Evolutionary conservation across 2,329 filamentous ascomycete species (phyloP).

Genomic region (Phoma sp.): DNA sequence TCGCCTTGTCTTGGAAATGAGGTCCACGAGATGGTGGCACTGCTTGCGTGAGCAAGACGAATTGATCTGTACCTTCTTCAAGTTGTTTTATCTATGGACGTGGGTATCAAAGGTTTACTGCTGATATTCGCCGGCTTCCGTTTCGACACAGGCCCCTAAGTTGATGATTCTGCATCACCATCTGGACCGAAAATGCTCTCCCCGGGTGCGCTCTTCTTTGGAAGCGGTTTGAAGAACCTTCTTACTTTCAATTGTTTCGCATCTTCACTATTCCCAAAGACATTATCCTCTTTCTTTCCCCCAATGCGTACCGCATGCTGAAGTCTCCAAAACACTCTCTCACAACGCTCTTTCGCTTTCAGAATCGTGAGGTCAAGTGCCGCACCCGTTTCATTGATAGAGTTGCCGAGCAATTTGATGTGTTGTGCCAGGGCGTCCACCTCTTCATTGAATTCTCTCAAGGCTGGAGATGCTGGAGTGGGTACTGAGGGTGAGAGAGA

Average conservation of each 20-base stretch:
- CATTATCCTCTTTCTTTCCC: constrained; percentile 47
- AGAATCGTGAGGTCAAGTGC: constrained; percentile 61
- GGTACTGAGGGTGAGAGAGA: constrained; percentile 22
- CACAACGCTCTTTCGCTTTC: constrained; percentile 77
- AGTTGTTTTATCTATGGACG: too few relatives aligned
- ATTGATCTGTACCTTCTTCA: not conserved
- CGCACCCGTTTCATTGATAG: constrained; percentile 77
- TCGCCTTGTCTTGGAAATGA: not conserved
- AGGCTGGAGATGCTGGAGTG: constrained; percentile 35
- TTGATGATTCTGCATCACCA: not conserved
- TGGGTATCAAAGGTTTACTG: too few relatives aligned
- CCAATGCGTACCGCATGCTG: constrained; percentile 72
- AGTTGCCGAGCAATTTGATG: constrained; percentile 56
- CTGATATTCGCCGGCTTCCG: too few relatives aligned
- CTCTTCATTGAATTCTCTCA: constrained; percentile 68
- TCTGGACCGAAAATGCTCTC: constrained; percentile 25
- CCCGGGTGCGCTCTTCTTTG: constrained; percentile 5
- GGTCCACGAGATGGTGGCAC: not conserved
- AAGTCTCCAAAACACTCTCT: constrained; percentile 76
- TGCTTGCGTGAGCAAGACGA: too few relatives aligned
- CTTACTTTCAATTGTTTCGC: constrained; percentile 53
- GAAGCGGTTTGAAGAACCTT: constrained; percentile 19
- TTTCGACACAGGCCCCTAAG: not conserved
- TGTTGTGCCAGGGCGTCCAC: constrained; percentile 69
- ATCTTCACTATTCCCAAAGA: constrained; percentile 53